These are phyloP conservation scores for Lepidium aucheri DNA, from an alignment of 345 rosid genomes.

Conservation along the genomic window DNA sequence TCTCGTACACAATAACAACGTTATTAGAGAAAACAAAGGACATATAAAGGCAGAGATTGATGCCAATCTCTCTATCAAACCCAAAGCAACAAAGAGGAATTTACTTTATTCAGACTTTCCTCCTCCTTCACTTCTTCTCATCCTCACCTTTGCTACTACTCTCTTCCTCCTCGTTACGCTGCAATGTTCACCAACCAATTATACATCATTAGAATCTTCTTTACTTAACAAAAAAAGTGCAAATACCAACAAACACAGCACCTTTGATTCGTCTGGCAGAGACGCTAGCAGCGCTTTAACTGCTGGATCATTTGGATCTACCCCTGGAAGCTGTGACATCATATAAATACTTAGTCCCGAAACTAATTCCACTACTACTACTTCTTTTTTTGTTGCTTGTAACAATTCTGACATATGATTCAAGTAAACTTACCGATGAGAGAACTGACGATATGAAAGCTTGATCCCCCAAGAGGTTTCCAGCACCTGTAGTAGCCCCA, in stretches of 20 bases:
- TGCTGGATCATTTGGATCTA: slow-evolving; percentile 72
- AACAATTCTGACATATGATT: not conserved
- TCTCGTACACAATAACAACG: not conserved
- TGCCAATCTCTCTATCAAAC: slow-evolving; percentile 2
- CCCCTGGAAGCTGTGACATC: slow-evolving; percentile 68
- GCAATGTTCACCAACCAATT: not conserved
- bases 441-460: slow-evolving; percentile 72
- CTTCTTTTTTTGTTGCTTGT: not conserved
- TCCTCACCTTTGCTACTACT: slow-evolving; percentile 27
- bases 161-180: slow-evolving; percentile 26
- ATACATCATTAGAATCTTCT: not conserved
- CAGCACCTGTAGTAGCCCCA: slow-evolving; percentile 25
- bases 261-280: slow-evolving; percentile 60
- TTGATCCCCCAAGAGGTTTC: slow-evolving; percentile 50
- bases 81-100: not conserved
- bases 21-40: not conserved
- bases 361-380: not conserved
- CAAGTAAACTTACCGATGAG: slow-evolving; percentile 46
- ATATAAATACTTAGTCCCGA: slow-evolving; percentile 6
- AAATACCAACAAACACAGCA: slow-evolving; percentile 9
- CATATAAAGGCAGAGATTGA: slow-evolving; percentile 1
- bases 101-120: not conserved
- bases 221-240: not conserved
- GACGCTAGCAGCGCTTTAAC: slow-evolving; percentile 66
- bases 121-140: slow-evolving; percentile 25